Conservation (phyloP, 352 stramenopile genomes). For the Globisporangium spinosum region DNA sequence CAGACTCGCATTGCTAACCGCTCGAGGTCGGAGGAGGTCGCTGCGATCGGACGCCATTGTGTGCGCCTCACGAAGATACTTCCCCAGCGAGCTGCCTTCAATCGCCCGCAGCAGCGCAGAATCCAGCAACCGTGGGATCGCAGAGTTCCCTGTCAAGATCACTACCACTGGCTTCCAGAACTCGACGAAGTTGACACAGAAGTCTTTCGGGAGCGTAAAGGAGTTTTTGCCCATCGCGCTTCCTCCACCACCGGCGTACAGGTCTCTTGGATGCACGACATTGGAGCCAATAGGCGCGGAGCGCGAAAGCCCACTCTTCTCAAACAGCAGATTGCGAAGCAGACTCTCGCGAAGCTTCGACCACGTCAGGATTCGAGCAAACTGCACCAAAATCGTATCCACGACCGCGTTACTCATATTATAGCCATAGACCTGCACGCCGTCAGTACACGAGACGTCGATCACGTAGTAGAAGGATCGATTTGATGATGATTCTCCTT, state of each 20-base stretch:
- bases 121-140: constrained; percentile 49
- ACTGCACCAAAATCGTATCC: constrained; percentile 48
- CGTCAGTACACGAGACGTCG: constrained; percentile 55
- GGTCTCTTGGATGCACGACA: constrained; percentile 60
- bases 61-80: constrained; percentile 58
- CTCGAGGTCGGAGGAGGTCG: constrained; percentile 23
- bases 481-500: constrained; percentile 20
- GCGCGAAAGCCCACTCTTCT: constrained; percentile 49
- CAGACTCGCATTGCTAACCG: constrained; percentile 27
- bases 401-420: constrained; percentile 69
- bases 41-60: constrained; percentile 21
- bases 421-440: constrained; percentile 66
- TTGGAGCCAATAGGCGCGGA: constrained; percentile 39
- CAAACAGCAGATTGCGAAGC: constrained; percentile 51
- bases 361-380: constrained; percentile 68
- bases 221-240: constrained; percentile 30
- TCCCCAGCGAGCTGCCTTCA: constrained; percentile 45
- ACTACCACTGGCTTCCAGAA: constrained; percentile 40
- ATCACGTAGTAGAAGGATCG: constrained; percentile 76
- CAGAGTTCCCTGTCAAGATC: constrained; percentile 41
- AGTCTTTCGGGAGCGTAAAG: constrained; percentile 43
- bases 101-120: constrained; percentile 33
- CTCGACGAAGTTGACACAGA: constrained; percentile 53
- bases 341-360: constrained; percentile 62
- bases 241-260: constrained; percentile 34